phyloP scores from a whole-genome alignment of 805 yeast species.

The Starmerella riodocensis region DNA sequence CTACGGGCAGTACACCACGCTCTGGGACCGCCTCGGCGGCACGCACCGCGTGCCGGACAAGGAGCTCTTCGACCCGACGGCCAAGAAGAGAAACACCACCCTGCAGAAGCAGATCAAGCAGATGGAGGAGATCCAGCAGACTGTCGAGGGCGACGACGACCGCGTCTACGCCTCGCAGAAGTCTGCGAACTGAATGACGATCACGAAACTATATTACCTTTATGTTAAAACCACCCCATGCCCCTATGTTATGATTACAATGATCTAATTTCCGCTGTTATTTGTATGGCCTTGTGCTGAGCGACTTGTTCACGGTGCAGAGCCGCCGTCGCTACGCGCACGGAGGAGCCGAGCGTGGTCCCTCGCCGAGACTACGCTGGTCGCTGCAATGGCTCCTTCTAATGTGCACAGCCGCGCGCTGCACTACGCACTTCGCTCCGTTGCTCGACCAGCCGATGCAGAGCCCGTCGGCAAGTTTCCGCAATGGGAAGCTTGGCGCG shows the following conservation, averaged over 20 bases:
- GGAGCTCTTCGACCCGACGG: slow-evolving; percentile 57
- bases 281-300: not conserved
- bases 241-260: not conserved
- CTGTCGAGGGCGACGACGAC: slow-evolving; percentile 67
- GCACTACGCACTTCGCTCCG: too few relatives aligned
- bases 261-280: not conserved
- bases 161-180: slow-evolving; percentile 58
- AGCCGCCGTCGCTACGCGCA: too few relatives aligned
- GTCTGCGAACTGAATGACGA: not conserved
- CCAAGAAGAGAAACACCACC: slow-evolving; percentile 43
- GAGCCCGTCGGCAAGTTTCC: too few relatives aligned
- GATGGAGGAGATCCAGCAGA: slow-evolving; percentile 66
- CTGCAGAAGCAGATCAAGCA: slow-evolving; percentile 59
- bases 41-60: slow-evolving; percentile 87
- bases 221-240: not conserved
- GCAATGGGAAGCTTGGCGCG: too few relatives aligned
- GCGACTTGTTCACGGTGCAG: too few relatives aligned
- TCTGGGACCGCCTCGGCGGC: slow-evolving; percentile 95
- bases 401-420: too few relatives aligned
- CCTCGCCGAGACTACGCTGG: too few relatives aligned
- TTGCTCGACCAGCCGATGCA: too few relatives aligned
- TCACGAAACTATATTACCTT: not conserved
- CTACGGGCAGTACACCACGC: slow-evolving; percentile 94
- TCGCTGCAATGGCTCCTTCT: too few relatives aligned
- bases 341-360: too few relatives aligned